A percentile compares a stretch with the other conserved stretches of the same genome.
Conservation (phyloP, 306 rosid genomes). For the Vigna radiata region DNA sequence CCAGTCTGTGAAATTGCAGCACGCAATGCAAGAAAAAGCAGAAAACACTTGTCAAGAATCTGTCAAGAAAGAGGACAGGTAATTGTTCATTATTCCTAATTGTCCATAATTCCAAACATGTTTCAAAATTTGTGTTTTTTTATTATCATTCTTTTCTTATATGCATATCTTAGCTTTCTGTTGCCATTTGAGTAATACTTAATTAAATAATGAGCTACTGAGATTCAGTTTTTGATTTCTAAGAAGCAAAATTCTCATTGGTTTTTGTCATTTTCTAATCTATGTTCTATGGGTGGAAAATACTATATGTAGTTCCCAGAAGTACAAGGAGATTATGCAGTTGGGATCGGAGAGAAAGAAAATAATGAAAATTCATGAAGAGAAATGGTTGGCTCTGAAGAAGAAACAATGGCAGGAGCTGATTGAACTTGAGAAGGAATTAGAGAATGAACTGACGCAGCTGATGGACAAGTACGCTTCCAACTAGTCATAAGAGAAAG, state of each 20-base stretch:
- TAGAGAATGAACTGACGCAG: conserved; percentile 44
- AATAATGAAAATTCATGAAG: conserved; percentile 36
- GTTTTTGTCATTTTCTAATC: background rate
- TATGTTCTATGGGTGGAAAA: conserved; percentile 33
- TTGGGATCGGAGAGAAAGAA: conserved; percentile 42
- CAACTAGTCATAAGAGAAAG: conserved; percentile 26
- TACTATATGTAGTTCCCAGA: conserved; percentile 30
- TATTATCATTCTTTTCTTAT: background rate
- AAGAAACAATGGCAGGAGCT: conserved; percentile 47
- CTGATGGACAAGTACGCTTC: conserved; percentile 45
- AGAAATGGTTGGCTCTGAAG: conserved; percentile 46
- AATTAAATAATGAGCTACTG: background rate
- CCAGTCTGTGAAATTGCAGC: conserved; percentile 38
- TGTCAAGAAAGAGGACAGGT: conserved; percentile 35
- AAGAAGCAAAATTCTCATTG: background rate
- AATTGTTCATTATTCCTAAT: conserved; percentile 34
- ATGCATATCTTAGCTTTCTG: background rate
- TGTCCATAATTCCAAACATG: background rate
- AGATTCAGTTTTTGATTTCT: conserved; percentile 30
- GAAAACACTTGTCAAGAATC: conserved; percentile 11
- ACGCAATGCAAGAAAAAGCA: conserved; percentile 27
- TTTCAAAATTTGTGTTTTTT: background rate
- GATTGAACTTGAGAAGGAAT: conserved; percentile 52
- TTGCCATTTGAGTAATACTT: conserved; percentile 7
- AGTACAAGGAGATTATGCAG: conserved; percentile 39